These are phyloP conservation scores for Eutrema salsugineum DNA, from an alignment of 441 rosid genomes.

Conservation along the genomic window DNA sequence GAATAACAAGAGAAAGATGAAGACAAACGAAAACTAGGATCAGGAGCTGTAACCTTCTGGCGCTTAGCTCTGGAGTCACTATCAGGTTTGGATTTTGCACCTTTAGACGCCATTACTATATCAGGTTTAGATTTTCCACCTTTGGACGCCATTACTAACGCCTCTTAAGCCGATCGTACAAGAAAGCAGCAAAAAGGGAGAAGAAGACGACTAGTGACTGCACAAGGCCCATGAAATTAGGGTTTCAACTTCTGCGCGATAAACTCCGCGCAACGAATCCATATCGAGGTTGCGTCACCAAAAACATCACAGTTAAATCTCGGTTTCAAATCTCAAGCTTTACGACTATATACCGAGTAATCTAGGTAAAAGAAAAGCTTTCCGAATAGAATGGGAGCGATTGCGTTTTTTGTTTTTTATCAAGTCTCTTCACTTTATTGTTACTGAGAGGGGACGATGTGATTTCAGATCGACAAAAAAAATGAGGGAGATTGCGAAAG, in stretches of 20 bases:
- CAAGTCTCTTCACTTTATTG: constrained; percentile 6
- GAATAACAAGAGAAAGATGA: not conserved
- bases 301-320: not conserved
- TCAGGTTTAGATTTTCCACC: constrained; percentile 70
- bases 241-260: constrained; percentile 24
- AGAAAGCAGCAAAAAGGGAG: not conserved
- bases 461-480: constrained; percentile 13
- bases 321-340: constrained; percentile 7
- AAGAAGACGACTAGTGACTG: not conserved
- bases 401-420: not conserved
- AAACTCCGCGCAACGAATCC: constrained; percentile 15
- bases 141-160: constrained; percentile 27
- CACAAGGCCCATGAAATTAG: constrained; percentile 17
- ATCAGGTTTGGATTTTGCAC: constrained; percentile 69
- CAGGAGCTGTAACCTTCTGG: constrained; percentile 55
- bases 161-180: constrained; percentile 12
- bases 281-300: not conserved
- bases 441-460: not conserved
- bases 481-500: not conserved
- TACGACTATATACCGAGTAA: not conserved
- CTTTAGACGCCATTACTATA: constrained; percentile 56
- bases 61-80: constrained; percentile 82
- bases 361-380: not conserved
- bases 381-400: not conserved
- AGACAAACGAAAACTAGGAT: not conserved